Evolutionary conservation across 306 rosid species (phyloP).

Genomic region (Arachis hypogaea): DNA sequence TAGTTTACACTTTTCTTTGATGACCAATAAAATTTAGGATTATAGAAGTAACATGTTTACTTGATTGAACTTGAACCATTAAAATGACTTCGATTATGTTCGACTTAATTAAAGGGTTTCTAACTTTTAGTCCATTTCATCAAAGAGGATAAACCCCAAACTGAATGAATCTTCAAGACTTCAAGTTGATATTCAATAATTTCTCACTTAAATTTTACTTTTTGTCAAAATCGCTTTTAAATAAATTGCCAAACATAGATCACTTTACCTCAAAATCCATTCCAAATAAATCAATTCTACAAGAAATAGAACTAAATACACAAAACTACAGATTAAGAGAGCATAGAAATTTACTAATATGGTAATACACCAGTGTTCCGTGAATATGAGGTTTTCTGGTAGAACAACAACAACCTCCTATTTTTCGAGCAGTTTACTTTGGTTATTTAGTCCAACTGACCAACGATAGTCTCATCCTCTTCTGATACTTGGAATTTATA

Average conservation of each 20-base stretch:
- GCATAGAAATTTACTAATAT: slow-evolving; percentile 61
- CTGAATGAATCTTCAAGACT: slow-evolving; percentile 11
- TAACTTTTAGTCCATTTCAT: slow-evolving; percentile 1
- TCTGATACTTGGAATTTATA: slow-evolving; percentile 42
- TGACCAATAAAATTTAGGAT: slow-evolving; percentile 12
- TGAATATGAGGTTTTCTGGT: slow-evolving; percentile 75
- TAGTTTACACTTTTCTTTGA: slow-evolving; percentile 8
- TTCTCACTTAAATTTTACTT: neutral
- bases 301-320: no score
- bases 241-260: no score
- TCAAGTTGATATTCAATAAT: neutral
- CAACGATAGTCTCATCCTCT: slow-evolving; percentile 45
- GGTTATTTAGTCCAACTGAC: slow-evolving; percentile 44
- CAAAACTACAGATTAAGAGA: neutral
- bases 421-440: slow-evolving; percentile 43
- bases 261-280: no score
- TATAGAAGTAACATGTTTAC: slow-evolving; percentile 15
- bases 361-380: slow-evolving; percentile 76
- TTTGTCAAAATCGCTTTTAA: no score
- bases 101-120: slow-evolving; percentile 1
- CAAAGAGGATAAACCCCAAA: slow-evolving; percentile 15
- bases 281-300: no score
- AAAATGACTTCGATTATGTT: slow-evolving; percentile 2
- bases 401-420: slow-evolving; percentile 97
- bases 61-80: slow-evolving; percentile 18